Conservation (phyloP, 2,329 filamentous ascomycete genomes). For the Magnaporthales sp. region DNA sequence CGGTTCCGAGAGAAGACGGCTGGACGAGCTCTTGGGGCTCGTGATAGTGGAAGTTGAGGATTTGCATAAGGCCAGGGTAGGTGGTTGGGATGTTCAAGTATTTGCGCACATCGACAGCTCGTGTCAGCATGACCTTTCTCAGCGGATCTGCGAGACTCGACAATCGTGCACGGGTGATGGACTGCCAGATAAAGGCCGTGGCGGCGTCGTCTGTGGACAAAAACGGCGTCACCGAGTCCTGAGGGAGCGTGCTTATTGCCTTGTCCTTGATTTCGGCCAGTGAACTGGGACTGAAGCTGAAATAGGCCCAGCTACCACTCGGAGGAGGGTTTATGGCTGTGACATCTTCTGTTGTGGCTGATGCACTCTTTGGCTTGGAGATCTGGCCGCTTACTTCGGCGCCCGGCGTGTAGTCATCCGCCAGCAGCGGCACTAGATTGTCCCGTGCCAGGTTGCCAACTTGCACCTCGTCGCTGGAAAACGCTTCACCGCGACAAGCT, state of each 20-base stretch:
- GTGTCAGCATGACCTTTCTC: conserved; percentile 26
- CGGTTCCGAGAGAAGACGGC: conserved; percentile 4
- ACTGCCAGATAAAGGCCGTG: conserved; percentile 41
- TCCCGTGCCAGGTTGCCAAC: conserved; percentile 22
- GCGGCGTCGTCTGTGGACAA: conserved; percentile 47
- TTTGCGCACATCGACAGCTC: conserved; percentile 38
- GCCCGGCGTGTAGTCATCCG: conserved; percentile 22
- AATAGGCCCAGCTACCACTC: conserved; percentile 33
- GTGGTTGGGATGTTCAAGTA: conserved; percentile 28
- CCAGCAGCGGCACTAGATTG: conserved; percentile 29
- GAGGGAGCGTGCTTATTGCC: conserved; percentile 18
- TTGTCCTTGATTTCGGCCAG: conserved; percentile 30
- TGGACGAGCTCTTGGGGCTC: conserved; percentile 15
- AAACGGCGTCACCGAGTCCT: conserved; percentile 16
- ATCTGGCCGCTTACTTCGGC: conserved; percentile 26
- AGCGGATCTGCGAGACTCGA: conserved; percentile 18
- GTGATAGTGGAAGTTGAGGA: conserved; percentile 31
- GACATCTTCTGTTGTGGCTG: conserved; percentile 6
- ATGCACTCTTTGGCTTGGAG: conserved; percentile 15
- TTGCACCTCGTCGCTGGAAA: conserved; percentile 33
- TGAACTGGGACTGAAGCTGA: conserved; percentile 28
- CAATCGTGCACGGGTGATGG: conserved; percentile 29
- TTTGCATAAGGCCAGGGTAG: conserved; percentile 40
- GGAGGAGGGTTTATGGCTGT: conserved; percentile 2
- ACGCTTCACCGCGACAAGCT: conserved; percentile 34